Conservation (phyloP, 306 rosid genomes). For the Carpinus viminea region DNA sequence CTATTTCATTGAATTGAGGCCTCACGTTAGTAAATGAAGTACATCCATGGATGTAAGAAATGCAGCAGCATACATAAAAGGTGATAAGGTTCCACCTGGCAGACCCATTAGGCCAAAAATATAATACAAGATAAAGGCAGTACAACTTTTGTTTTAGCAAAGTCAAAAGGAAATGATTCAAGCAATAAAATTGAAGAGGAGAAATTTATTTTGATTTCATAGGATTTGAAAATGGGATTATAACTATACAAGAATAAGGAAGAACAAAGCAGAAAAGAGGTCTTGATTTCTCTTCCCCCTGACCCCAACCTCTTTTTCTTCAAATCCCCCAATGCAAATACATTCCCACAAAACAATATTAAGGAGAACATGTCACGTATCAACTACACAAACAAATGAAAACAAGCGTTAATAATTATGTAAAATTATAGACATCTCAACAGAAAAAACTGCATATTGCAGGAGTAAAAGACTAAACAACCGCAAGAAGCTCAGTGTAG, state of each 20-base stretch:
- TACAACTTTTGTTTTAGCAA: neutral
- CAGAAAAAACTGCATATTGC: neutral
- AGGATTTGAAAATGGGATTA: neutral
- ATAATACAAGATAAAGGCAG: neutral
- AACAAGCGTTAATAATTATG: neutral
- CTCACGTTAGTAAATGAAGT: neutral
- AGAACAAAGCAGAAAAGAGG: neutral
- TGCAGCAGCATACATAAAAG: neutral
- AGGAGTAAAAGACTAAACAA: neutral
- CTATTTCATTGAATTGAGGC: neutral
- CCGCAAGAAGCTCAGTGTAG: neutral
- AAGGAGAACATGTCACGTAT: neutral
- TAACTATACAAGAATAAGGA: neutral
- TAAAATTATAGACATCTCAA: conserved; percentile 1
- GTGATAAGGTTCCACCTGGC: neutral
- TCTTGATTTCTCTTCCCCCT: neutral
- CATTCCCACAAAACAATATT: conserved; percentile 1
- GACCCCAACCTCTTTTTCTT: neutral
- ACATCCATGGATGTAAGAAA: neutral
- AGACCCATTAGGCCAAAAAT: no score
- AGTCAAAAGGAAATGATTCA: neutral
- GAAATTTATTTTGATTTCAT: neutral
- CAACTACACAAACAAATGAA: neutral
- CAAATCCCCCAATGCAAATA: conserved; percentile 3
- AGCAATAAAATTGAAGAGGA: neutral